These are phyloP conservation scores for Iberis pinnata DNA, from an alignment of 345 rosid genomes.

Conservation along the genomic window DNA sequence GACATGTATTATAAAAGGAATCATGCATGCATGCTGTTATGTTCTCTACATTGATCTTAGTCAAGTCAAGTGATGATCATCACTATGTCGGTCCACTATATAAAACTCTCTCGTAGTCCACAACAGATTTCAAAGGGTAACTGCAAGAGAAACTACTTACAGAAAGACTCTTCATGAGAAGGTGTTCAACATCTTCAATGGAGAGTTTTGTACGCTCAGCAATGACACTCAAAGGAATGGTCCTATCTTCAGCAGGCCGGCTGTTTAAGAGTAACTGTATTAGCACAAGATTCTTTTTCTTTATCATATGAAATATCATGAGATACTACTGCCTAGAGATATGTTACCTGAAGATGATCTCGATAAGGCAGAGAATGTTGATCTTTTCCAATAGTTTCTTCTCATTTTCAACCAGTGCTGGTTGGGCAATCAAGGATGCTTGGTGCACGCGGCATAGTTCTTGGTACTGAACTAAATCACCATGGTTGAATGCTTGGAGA, in stretches of 20 bases:
- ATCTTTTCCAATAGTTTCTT: slow-evolving; percentile 87
- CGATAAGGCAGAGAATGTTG: slow-evolving; percentile 94
- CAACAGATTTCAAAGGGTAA: background rate
- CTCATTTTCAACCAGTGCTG: slow-evolving; percentile 90
- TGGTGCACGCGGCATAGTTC: slow-evolving; percentile 80
- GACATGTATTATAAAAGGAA: background rate
- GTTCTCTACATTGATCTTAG: background rate
- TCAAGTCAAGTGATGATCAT: background rate
- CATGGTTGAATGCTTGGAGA: slow-evolving; percentile 85
- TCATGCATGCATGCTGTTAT: background rate
- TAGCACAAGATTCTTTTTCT: background rate
- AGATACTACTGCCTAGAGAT: background rate
- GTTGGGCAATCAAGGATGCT: slow-evolving; percentile 76
- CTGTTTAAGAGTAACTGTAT: slow-evolving; percentile 30
- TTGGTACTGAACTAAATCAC: slow-evolving; percentile 79
- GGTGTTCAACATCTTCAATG: slow-evolving; percentile 86
- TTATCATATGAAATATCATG: background rate
- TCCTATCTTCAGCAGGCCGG: slow-evolving; percentile 96
- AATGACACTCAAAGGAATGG: slow-evolving; percentile 73
- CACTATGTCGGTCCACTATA: background rate
- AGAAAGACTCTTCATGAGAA: slow-evolving; percentile 93
- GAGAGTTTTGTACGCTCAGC: slow-evolving; percentile 90
- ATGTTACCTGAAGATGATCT: slow-evolving; percentile 87
- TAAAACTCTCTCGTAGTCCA: background rate
- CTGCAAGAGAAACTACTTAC: slow-evolving; percentile 47